Conservation (phyloP, 805 yeast species). For the Pichia nanzhaoensis region DNA sequence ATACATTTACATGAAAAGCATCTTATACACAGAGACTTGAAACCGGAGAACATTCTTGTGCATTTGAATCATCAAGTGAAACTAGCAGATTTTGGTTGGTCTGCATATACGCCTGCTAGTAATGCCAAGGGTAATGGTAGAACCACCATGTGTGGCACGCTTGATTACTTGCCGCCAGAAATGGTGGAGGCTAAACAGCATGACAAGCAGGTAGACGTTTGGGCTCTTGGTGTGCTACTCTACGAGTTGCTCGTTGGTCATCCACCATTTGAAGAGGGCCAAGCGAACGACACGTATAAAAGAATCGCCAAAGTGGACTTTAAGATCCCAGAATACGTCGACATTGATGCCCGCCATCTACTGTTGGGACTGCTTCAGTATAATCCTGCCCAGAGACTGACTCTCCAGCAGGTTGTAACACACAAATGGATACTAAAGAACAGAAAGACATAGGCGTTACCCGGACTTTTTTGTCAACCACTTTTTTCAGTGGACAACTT, state of each 20-base stretch:
- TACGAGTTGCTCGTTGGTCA: slow-evolving; percentile 82
- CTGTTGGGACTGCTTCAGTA: slow-evolving; percentile 57
- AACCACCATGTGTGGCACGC: slow-evolving; percentile 87
- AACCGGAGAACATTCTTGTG: slow-evolving; percentile 85
- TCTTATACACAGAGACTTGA: slow-evolving; percentile 86
- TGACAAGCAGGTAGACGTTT: slow-evolving; percentile 72
- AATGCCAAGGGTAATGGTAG: slow-evolving; percentile 24
- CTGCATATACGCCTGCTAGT: slow-evolving; percentile 42
- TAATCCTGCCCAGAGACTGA: slow-evolving; percentile 45
- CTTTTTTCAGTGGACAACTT: too few relatives aligned
- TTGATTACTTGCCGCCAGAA: slow-evolving; percentile 93
- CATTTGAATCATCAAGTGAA: slow-evolving; percentile 45
- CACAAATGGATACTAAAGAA: slow-evolving; percentile 85
- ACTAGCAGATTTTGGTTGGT: slow-evolving; percentile 95
- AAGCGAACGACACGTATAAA: slow-evolving; percentile 68
- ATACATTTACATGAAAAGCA: slow-evolving; percentile 69
- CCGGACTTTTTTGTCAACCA: too few relatives aligned
- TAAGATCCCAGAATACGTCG: slow-evolving; percentile 61
- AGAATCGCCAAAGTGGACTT: slow-evolving; percentile 75
- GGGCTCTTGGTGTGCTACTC: slow-evolving; percentile 87
- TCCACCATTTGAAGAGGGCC: slow-evolving; percentile 88
- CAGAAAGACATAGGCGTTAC: slow-evolving; percentile 13
- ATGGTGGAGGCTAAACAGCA: slow-evolving; percentile 81
- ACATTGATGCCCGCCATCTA: slow-evolving; percentile 70
- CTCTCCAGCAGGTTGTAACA: slow-evolving; percentile 49